Evolutionary conservation across 176 grass and related monocot genomes (phyloP), one percentile per base, ranked within the genome.

Genomic region (Olyra latifolia): DNA sequence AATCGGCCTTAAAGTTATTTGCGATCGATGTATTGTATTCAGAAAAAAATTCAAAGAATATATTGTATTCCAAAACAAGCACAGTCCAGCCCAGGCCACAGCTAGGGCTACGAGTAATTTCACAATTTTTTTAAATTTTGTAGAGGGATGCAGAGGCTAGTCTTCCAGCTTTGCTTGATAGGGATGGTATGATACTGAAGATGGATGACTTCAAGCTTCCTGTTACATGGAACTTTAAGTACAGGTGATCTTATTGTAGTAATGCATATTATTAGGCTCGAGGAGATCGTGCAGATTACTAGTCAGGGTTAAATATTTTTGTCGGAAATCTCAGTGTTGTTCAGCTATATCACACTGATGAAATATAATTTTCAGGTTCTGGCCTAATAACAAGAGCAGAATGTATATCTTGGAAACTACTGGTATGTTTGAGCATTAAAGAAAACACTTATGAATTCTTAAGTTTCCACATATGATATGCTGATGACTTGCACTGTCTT

Each of bases 371-470:
- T 61, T 30, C 84, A 98, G 96, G 83, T 98, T 84, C 75, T 98
- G 96, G 96, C 92, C 92, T 72, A 98, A 98, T 56, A 95, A 95
- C 80, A 93, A 79, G 75, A 95, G 92, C 72, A 93, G 92, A 68
- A 97, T 93, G 93, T 93, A 97, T 80, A 66, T 97, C 71, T 78
- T 97, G 74, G 93, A 97, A 91, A 82, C 69, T 29, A 86, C 93
- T 27, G 88, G 93, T 91, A 86, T 30, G 42, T 24, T 63, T 35
- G 41, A 66, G 64, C 11, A 49, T 4, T 53, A 13, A 65, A 56
- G 27, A 4, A 43, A 19, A 58, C n/a, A 84, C 25, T 69, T 50
- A 42, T 54, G 3, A 63, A 49, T 22, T 76, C 57, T 10, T 20
- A 72, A n/a, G 23, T 52, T 17, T 82, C 0, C 50, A 25, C 22